Conservation (phyloP, 108 stramenopile genomes). For the Cyclotella choctawhatcheeana region DNA sequence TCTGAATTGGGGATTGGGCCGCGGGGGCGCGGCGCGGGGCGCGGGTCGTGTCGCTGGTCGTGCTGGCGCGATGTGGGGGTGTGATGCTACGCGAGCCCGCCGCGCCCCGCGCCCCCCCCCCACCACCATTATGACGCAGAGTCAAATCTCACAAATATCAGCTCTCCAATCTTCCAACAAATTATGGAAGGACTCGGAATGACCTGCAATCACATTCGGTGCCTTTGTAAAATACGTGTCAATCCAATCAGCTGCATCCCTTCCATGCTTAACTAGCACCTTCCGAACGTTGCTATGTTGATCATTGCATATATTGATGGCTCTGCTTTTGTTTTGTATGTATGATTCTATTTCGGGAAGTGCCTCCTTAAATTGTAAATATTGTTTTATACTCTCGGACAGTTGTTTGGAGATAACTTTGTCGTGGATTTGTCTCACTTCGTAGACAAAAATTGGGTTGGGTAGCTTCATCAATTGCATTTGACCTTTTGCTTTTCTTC, state of each 20-base stretch:
- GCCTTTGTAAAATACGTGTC: constrained; percentile 32
- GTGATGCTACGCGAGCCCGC: no score
- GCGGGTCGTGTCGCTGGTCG: no score
- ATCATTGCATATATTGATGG: constrained; percentile 52
- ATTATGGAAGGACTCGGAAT: constrained; percentile 16
- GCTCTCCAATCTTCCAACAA: constrained; percentile 39
- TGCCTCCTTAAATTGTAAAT: constrained; percentile 13
- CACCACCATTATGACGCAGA: no score
- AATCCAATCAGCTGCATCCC: constrained; percentile 50
- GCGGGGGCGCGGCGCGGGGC: no score
- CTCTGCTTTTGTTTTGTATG: constrained; percentile 30
- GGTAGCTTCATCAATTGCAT: background rate
- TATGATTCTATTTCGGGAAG: constrained; percentile 30
- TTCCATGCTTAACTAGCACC: constrained; percentile 46
- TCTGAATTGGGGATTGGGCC: no score
- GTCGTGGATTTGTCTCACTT: constrained; percentile 47
- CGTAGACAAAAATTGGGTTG: constrained; percentile 56
- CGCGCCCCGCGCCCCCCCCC: no score
- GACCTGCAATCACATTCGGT: constrained; percentile 21
- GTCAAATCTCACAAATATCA: constrained; percentile 41
- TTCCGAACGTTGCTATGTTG: constrained; percentile 35
- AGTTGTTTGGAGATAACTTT: constrained; percentile 22
- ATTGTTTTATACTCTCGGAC: constrained; percentile 25
- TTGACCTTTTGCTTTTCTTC: background rate
- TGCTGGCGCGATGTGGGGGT: no score